phyloP scores from a whole-genome alignment of 192 early-diverging fungal genomes.

The Chytriomyces sp. region DNA sequence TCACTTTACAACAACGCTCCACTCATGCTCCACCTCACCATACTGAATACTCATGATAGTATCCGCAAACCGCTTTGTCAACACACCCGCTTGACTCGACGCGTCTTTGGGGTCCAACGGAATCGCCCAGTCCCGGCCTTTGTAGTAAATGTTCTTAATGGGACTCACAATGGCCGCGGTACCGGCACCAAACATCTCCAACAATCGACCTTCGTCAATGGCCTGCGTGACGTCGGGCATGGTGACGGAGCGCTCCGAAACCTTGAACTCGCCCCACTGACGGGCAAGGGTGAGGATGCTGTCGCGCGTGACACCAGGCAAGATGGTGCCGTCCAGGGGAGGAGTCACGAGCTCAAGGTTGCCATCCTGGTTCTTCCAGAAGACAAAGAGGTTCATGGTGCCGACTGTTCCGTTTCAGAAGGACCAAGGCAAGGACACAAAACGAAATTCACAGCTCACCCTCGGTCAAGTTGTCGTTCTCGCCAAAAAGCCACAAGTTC shows the following conservation, averaged over 20 bases:
- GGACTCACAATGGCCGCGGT: constrained; percentile 95
- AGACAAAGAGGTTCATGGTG: constrained; percentile 95
- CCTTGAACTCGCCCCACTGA: constrained; percentile 85
- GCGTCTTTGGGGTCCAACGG: constrained; percentile 84
- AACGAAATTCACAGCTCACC: constrained; percentile 15
- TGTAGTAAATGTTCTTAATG: constrained; percentile 82
- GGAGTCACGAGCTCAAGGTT: constrained; percentile 88
- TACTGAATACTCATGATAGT: constrained; percentile 93
- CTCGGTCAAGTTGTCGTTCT: constrained; percentile 84
- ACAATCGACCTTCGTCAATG: constrained; percentile 72
- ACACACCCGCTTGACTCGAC: constrained; percentile 78
- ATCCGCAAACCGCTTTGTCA: constrained; percentile 80
- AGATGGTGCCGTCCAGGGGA: constrained; percentile 89
- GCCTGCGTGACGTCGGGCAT: constrained; percentile 79
- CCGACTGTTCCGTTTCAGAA: constrained; percentile 61
- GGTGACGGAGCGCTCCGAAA: constrained; percentile 78
- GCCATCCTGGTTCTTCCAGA: constrained; percentile 81
- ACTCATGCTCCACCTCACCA: constrained; percentile 80
- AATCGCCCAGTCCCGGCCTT: constrained; percentile 76
- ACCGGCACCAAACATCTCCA: constrained; percentile 94
- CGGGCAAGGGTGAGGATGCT: constrained; percentile 80
- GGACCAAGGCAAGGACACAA: neutral
- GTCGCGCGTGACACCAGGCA: constrained; percentile 94
- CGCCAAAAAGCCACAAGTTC: constrained; percentile 93
- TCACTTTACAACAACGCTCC: constrained; percentile 80